Evolutionary conservation across 2,329 filamentous ascomycete genomes (phyloP).

Genomic region (Aaosphaeria pasadenensis): DNA sequence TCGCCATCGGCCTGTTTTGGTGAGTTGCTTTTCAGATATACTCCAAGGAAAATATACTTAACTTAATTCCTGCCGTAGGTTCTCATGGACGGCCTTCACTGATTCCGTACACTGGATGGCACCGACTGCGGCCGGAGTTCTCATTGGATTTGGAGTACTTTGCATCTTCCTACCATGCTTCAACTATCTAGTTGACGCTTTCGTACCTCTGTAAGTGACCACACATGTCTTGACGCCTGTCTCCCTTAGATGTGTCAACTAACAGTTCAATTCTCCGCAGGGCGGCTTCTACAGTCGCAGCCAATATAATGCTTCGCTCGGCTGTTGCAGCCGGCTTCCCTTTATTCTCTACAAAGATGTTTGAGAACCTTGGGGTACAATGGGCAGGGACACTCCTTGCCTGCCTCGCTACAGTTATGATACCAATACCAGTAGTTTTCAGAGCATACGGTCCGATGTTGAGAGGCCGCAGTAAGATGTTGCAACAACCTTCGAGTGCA

Average conservation of each 20-base stretch:
- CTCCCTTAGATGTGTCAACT: constrained; percentile 59
- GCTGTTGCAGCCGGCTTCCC: constrained; percentile 62
- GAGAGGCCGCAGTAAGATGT: too few species aligned
- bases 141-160: constrained; percentile 30
- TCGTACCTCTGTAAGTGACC: constrained; percentile 23
- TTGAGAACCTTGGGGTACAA: constrained; percentile 53
- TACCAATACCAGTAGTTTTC: constrained; percentile 69
- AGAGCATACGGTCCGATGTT: constrained; percentile 57
- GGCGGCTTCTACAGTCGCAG: constrained; percentile 59
- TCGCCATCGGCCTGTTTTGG: constrained; percentile 5
- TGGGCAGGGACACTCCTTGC: constrained; percentile 69
- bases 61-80: constrained; percentile 1
- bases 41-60: background rate
- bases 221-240: constrained; percentile 53
- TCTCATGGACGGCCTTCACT: constrained; percentile 7
- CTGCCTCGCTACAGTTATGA: constrained; percentile 64
- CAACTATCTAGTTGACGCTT: background rate
- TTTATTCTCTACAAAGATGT: constrained; percentile 28
- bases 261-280: constrained; percentile 61
- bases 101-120: constrained; percentile 33
- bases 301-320: constrained; percentile 75
- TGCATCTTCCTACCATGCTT: background rate
- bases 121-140: constrained; percentile 31
- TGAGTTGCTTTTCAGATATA: background rate
- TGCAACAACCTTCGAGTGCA: too few species aligned